Percentiles rank a stretch among this genome's conserved stretches.
These are phyloP conservation scores for Catharanthus roseus DNA, from an alignment of 257 asterid genomes.

Conservation along the genomic window DNA sequence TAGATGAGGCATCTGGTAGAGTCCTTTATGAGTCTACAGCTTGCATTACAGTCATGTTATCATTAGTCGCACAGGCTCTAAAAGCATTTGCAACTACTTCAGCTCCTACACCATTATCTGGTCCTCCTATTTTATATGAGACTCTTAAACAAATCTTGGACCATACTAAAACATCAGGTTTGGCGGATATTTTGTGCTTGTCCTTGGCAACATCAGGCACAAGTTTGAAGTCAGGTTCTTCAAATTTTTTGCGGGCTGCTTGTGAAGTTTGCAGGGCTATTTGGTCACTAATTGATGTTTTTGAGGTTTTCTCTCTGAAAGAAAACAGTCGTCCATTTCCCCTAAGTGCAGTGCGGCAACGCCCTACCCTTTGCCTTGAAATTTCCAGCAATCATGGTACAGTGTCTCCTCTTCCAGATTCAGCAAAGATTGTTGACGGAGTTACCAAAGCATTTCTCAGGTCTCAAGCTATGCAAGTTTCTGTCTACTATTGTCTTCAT, in stretches of 20 bases:
- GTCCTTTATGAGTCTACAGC: constrained; percentile 73
- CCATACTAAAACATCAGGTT: constrained; percentile 64
- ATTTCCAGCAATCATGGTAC: constrained; percentile 45
- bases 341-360: constrained; percentile 45
- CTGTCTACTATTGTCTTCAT: constrained; percentile 80
- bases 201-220: constrained; percentile 87
- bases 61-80: constrained; percentile 61
- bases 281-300: constrained; percentile 77
- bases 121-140: constrained; percentile 38
- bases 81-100: constrained; percentile 54
- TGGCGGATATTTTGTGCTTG: constrained; percentile 54
- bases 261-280: constrained; percentile 87
- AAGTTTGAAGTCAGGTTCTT: constrained; percentile 83
- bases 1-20: constrained; percentile 69
- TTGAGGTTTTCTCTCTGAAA: constrained; percentile 55
- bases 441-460: constrained; percentile 71
- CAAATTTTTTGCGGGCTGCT: constrained; percentile 80
- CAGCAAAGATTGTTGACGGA: constrained; percentile 48
- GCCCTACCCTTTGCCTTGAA: constrained; percentile 49
- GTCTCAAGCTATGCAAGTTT: constrained; percentile 85
- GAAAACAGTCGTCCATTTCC: constrained; percentile 50
- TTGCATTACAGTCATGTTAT: constrained; percentile 74
- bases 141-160: constrained; percentile 54
- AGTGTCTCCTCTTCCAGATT: constrained; percentile 35
- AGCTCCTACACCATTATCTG: constrained; percentile 37